Evolutionary conservation across 2,329 filamentous ascomycete species (phyloP), one percentile per base, ranked within the genome.

Genomic region (Pseudocercospora crystallina): DNA sequence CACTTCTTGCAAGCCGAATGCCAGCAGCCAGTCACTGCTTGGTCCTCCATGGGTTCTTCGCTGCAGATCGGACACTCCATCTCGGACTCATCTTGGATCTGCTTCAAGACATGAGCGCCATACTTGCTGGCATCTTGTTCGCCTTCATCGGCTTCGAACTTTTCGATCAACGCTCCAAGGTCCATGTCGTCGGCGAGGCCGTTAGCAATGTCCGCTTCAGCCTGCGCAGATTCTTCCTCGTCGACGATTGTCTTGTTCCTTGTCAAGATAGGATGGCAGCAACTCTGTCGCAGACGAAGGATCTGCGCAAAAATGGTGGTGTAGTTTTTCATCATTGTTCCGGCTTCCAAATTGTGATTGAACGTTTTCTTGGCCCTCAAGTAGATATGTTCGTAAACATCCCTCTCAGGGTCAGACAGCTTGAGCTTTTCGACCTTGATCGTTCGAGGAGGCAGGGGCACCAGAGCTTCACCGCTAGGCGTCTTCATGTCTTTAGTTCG

Each of bases 401-500:
- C 89, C 40, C 89, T 81, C 71, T 99, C 94, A 8, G 87, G 78
- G 60, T 89, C 78, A 0, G 90, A 92, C 8, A 99, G 78, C 63
- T 96, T 87, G 17, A 99, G 84, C 51, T 90, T 81, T 49, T 96
- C 87, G 46, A 99, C 87, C n/a, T 89, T 83, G 49, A 97, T 80
- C 0, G 82, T 84, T 61, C 90, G 89, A 1, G 84, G 80, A 2
- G 94, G 94, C 5, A 99, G 73, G 0, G 87, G 83, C 1, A 99
- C 92, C 3, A 99, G 69, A 5, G 85, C 82, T 64, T 87, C 78
- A 8, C 94, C 94, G 46, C 87, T 83, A 0, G 94, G 92, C 0
- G 90, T 97, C 71, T 90, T 95, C 94, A 99, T 99, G 56, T 96
- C 91, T 68, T 99, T 99, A 0, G 94, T 99, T 54, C 94, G 82